Base-by-base conservation (phyloP, 805 yeast genomes). In the Maudiozyma barnettii region DNA sequence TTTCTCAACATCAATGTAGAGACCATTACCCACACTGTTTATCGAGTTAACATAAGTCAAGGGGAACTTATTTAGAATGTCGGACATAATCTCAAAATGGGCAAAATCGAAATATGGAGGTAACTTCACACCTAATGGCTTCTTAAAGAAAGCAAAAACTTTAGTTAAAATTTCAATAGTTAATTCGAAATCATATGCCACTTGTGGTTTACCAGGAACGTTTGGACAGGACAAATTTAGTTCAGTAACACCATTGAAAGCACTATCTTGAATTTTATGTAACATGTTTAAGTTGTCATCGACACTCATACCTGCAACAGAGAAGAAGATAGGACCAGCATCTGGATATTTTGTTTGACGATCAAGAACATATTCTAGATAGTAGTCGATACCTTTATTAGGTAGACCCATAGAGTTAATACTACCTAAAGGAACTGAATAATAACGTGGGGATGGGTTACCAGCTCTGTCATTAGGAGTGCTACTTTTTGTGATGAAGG, bases 341-440 rank as follows among this genome's bases (percentile, higher is more conserved):
- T 48, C 31, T 35, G 62, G 54, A 29, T 31, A 30, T 19, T 19
- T 46, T 19, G 46, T 40, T 48, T 59, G 62, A 36, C 54, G 53
- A 5, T 50, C 46, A 8, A 58, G 22, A 18, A 54, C 64, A 37
- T 61, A 61, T 5, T 56, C 47, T 33, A 61, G 42, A 48, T 61
- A 60, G 46, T 61, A 61, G 20, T 61, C 58, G 44, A 60, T 49
- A 47, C 65, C 66, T 41, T 52, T 45, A 36, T 61, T 61, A 41
- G 66, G 66, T 36, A 61, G 51, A 26, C 66, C 65, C 65, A 61
- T 61, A 13, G 66, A 61, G 46, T 61, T 60, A 26, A 61, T 61
- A 47, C 63, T 58, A 20, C 65, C 66, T 47, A 61, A 47, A 26
- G 65, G 60, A 19, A 60, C 61, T n/a, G 64, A 51, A 31, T 44